These are phyloP conservation scores for Coelastrella sp. DNA, from an alignment of 139 green algal genomes.

Conservation along the genomic window DNA sequence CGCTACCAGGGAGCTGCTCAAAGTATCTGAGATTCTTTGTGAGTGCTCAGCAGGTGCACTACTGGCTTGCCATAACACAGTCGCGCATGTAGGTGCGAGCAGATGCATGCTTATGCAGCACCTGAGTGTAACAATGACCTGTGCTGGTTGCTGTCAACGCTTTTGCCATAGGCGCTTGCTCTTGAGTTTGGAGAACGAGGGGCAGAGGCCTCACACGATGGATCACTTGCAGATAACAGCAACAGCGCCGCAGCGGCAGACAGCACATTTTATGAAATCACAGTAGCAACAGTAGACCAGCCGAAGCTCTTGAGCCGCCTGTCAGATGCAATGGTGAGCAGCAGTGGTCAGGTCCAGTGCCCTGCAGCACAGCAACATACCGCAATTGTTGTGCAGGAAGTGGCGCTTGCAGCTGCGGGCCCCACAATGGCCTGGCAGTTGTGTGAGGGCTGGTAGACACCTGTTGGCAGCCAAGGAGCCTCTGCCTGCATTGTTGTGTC, in stretches of 20 bases:
- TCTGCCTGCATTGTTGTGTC: too few species aligned
- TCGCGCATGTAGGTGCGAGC: too few species aligned
- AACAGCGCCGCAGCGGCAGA: background rate
- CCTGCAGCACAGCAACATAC: too few species aligned
- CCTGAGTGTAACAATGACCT: background rate
- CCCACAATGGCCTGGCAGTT: too few species aligned
- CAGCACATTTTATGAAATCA: slow-evolving; percentile 91
- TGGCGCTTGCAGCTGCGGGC: too few species aligned
- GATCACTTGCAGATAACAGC: slow-evolving; percentile 26
- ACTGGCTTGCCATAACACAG: background rate
- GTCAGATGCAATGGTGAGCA: slow-evolving; percentile 84
- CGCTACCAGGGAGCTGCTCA: too few species aligned
- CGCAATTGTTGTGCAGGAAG: too few species aligned
- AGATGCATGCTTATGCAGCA: background rate
- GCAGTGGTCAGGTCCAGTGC: too few species aligned
- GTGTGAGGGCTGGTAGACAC: too few species aligned
- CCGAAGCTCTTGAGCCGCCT: slow-evolving; percentile 92
- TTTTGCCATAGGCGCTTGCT: slow-evolving; percentile 73
- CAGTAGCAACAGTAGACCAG: slow-evolving; percentile 90
- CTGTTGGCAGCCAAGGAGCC: too few species aligned
- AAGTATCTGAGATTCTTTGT: too few species aligned
- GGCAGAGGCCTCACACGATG: slow-evolving; percentile 40
- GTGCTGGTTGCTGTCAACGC: too few species aligned
- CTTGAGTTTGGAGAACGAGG: slow-evolving; percentile 74
- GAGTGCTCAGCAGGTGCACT: background rate